Base-by-base conservation (phyloP, 208 protist genomes). In the Herpetomonas samuelpessoai region DNA sequence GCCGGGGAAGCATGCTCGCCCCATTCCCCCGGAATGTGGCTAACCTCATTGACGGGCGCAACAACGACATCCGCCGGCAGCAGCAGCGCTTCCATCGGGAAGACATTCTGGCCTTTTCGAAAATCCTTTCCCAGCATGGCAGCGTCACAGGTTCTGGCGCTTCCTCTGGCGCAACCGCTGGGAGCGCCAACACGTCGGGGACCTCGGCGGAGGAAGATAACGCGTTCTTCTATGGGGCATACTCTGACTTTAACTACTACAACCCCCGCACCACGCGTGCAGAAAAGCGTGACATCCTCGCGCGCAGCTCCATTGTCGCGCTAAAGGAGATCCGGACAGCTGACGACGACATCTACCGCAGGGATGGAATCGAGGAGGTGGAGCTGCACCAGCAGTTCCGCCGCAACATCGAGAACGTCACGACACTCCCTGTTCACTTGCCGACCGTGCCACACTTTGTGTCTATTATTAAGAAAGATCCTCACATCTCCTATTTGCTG, bases 81-180 rank as follows among this genome's bases (percentile, higher is more conserved):
- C 83, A 88, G 74, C 83, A 90, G 67, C 81, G 83, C 45, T 69
- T 89, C 67, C 83, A 91, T 19, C 81, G 87, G 24, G 87, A 93
- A 45, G 87, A 93, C 64, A 70, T 71, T 2, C 66, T 83, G 4
- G 76, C 59, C 10, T 85, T 90, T 53, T 81, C 88, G 67, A 84
- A 71, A 38, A 29, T 84, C 19, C 71, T 88, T 3, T 75, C 64
- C 1, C 22, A 41, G 35, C 35, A 41, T 14, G 14, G 35, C 35
- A 41, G 35, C 35, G 35, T 41, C 35, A 18, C 35, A 14, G 35
- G 35, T 14, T 41, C 35, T 18, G 35, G 35, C 9, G 35, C 35
- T 14, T 6, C 9, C 35, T 6, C 9, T 14, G 35, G 64, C 28
- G 53, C 46, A 0, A 63, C 62, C 45, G 55, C 22, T 10, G 41